Base-by-base conservation (phyloP, 2,329 filamentous ascomycete species). In the Colletotrichum scovillei region DNA sequence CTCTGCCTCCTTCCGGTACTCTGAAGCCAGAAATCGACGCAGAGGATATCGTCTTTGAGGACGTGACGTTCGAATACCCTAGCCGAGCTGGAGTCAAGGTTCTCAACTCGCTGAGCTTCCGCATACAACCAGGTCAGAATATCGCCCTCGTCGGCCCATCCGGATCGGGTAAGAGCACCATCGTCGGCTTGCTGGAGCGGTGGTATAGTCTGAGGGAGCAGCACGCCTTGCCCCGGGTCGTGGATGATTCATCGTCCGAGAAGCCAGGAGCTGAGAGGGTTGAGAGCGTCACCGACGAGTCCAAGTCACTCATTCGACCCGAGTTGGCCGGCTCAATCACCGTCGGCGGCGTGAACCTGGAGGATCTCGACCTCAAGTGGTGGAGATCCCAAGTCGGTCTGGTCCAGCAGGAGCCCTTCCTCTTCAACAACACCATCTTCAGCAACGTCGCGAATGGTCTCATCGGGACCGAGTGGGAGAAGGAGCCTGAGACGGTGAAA, bases 381-480 rank as follows among this genome's bases (percentile, higher is more conserved):
- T 86, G 82, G 81, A 79, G 86, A 59, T 81, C 81, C 11, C 83
- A 86, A 69, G 85, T 88, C 62, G 85, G 85, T 1, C 78, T 88
- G 5, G 88, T 90, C 2, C 87, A 89, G 62, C 88, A 90, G 76
- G 88, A 90, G 62, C 87, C 88, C 0, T 86, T 88, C 63, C 80
- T 90, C 0, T 90, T 90, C 76, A 88, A 88, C 63, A 84, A 87
- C 9, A 85, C 87, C 22, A 88, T 90, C 35, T 83, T 81, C 63
- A 81, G 84, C 9, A 89, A 89, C 68, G 84, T 89, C 4, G 81
- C 82, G 0, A 84, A 84, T 56, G 88, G 88, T 0, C 79, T 89
- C 0, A 75, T 81, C 35, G 77, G 82, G 64, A 76, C 81, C 73
- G 22, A 81, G 8, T 84, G 82, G 78, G 80, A 86, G 63, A 70